These are phyloP conservation scores for Calocybe gangraenosa DNA, from an alignment of 768 basidiomycete genomes.

Conservation along the genomic window DNA sequence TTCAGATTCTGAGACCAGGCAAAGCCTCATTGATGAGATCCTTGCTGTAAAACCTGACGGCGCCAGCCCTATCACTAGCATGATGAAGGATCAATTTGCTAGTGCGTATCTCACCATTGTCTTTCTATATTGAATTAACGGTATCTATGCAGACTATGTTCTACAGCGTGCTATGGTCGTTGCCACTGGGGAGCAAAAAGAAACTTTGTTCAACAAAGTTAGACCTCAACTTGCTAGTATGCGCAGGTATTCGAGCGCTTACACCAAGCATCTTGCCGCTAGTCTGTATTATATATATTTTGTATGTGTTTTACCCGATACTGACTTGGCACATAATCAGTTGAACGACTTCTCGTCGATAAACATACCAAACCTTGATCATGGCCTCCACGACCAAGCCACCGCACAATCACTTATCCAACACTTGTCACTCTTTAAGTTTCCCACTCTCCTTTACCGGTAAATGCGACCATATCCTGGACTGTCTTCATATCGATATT, in stretches of 20 bases:
- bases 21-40: conserved; percentile 76
- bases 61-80: conserved; percentile 60
- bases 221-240: conserved; percentile 66
- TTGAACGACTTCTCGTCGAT: conserved; percentile 68
- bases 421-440: conserved; percentile 15
- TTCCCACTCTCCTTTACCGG: conserved; percentile 11
- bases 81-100: conserved; percentile 88
- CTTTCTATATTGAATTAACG: not conserved
- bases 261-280: conserved; percentile 77
- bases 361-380: conserved; percentile 30
- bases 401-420: conserved; percentile 6
- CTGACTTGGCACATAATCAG: conserved; percentile 26
- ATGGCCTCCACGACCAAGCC: not conserved
- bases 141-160: conserved; percentile 63
- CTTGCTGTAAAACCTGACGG: conserved; percentile 63
- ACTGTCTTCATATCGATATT: conserved; percentile 13
- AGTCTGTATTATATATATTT: conserved; percentile 44
- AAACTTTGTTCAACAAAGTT: conserved; percentile 55
- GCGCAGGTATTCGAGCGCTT: conserved; percentile 66
- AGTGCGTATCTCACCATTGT: conserved; percentile 46
- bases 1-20: conserved; percentile 61
- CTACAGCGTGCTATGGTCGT: conserved; percentile 73
- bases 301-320: conserved; percentile 8
- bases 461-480: conserved; percentile 5
- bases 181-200: conserved; percentile 70